Percentiles rank a stretch among this genome's conserved stretches.
Conservation (phyloP, 2,329 filamentous ascomycete genomes). For the Cordyceps javanica region DNA sequence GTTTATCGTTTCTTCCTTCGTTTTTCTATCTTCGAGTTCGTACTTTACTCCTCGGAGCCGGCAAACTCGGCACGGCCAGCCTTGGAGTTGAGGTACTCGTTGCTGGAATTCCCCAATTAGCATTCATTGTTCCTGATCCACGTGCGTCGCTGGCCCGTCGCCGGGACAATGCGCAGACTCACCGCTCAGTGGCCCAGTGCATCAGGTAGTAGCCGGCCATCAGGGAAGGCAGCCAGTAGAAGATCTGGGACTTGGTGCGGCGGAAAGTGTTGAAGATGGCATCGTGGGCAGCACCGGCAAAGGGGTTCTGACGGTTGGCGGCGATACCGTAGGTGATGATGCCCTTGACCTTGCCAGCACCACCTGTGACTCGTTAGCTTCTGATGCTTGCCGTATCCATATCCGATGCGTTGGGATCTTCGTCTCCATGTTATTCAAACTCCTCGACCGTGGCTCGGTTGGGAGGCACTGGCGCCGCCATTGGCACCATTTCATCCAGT, state of each 20-base stretch:
- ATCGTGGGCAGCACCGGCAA: constrained; percentile 69
- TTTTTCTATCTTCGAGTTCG: neutral
- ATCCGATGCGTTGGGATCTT: constrained; percentile 13
- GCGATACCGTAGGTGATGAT: constrained; percentile 69
- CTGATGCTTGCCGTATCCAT: constrained; percentile 13
- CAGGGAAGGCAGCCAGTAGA: constrained; percentile 81
- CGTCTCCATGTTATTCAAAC: neutral
- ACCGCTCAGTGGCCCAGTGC: constrained; percentile 91
- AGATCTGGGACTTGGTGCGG: constrained; percentile 75
- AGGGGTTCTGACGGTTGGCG: constrained; percentile 81
- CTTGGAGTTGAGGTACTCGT: constrained; percentile 79
- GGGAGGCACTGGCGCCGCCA: neutral
- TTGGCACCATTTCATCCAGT: neutral
- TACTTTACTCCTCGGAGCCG: constrained; percentile 33
- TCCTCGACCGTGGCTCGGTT: neutral
- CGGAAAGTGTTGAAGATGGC: constrained; percentile 96
- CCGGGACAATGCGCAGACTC: constrained; percentile 22
- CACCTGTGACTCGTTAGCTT: constrained; percentile 35
- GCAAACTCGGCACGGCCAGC: constrained; percentile 54
- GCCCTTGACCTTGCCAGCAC: constrained; percentile 52
- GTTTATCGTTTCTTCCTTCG: constrained; percentile 19
- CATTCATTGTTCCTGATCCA: neutral
- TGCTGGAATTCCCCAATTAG: constrained; percentile 42
- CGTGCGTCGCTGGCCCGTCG: neutral
- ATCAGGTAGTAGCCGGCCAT: constrained; percentile 73